These are phyloP conservation scores for Coemansia sp. DNA, from an alignment of 192 early-diverging fungal genomes.

Conservation along the genomic window DNA sequence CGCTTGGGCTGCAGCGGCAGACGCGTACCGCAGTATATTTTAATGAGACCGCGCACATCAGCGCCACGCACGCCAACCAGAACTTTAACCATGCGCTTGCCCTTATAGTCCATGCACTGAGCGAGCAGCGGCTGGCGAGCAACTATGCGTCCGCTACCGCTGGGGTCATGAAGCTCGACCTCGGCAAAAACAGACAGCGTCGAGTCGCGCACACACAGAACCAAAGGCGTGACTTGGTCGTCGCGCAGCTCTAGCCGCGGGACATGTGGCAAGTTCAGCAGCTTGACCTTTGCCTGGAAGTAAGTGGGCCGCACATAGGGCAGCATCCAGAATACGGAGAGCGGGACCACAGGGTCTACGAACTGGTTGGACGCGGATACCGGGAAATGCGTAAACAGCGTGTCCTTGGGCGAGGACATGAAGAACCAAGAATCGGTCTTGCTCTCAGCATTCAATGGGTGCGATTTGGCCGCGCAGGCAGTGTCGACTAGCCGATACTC, in stretches of 20 bases:
- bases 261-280: slow-evolving; percentile 51
- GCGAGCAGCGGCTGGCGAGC: slow-evolving; percentile 55
- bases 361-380: slow-evolving; percentile 43
- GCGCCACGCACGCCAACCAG: slow-evolving; percentile 45
- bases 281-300: slow-evolving; percentile 49
- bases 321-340: slow-evolving; percentile 60
- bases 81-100: slow-evolving; percentile 59
- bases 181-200: slow-evolving; percentile 57
- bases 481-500: slow-evolving; percentile 58
- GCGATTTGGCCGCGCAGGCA: slow-evolving; percentile 51
- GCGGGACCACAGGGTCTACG: slow-evolving; percentile 53
- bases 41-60: slow-evolving; percentile 50
- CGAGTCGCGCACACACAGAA: slow-evolving; percentile 51
- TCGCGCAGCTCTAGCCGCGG: slow-evolving; percentile 51
- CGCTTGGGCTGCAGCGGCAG: slow-evolving; percentile 41
- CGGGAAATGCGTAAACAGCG: slow-evolving; percentile 58
- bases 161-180: slow-evolving; percentile 57
- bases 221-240: slow-evolving; percentile 51
- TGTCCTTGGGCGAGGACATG: slow-evolving; percentile 52
- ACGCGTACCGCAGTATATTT: slow-evolving; percentile 56
- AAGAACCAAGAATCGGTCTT: slow-evolving; percentile 55
- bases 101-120: slow-evolving; percentile 59
- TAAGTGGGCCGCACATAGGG: slow-evolving; percentile 56
- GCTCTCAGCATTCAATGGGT: slow-evolving; percentile 49
- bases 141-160: slow-evolving; percentile 54